Base-by-base conservation (phyloP, 495 filamentous ascomycete species). In the Penicillium pancosmium region DNA sequence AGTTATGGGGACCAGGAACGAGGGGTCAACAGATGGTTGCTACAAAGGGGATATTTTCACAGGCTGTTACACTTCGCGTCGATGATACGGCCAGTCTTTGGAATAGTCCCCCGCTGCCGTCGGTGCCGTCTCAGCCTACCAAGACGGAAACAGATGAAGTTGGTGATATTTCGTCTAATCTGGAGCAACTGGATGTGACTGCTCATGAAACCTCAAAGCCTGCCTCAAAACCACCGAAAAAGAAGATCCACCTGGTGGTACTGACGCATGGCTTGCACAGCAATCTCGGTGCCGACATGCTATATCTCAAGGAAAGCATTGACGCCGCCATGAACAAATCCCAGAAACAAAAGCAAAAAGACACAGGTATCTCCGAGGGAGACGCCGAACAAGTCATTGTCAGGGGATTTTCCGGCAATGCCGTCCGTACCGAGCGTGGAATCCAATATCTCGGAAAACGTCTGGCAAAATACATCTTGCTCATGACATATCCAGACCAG, bases 391-490 rank as follows among this genome's bases (percentile, higher is more conserved):
- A 96, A 70, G 86, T 96, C n/a, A 87, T 98, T 63, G 95, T 98
- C 4, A 83, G 95, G 65, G 94, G 94, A 16, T 98, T 92, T 68
- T 84, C 86, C 27, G 92, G 90, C 50, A 98, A 98, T 76, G 90
- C 88, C 16, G 89, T 89, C 36, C 88, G 89, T 35, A 98, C 94
- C 4, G 94, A 98, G 75, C 84, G 86, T 63, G 94, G 94, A 21
- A 97, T 98, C 63, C 96, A 98, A 68, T 98, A 96, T 67, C 83
- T 98, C 2, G 94, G 94, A 19, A 97, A 97, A 69, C 85, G 94
- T 33, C 82, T 98, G 21, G 94, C 94, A n/a, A 92, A 90, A 73
- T 95, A 90, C 69, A 80, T 98, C 18, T 80, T 98, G 12, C 78
- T 86, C 21, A 90, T 96, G 80, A 94, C 92, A 27, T 95, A 95